Base-by-base conservation (phyloP, 176 grass and related monocot genomes). In the Leersia perrieri region DNA sequence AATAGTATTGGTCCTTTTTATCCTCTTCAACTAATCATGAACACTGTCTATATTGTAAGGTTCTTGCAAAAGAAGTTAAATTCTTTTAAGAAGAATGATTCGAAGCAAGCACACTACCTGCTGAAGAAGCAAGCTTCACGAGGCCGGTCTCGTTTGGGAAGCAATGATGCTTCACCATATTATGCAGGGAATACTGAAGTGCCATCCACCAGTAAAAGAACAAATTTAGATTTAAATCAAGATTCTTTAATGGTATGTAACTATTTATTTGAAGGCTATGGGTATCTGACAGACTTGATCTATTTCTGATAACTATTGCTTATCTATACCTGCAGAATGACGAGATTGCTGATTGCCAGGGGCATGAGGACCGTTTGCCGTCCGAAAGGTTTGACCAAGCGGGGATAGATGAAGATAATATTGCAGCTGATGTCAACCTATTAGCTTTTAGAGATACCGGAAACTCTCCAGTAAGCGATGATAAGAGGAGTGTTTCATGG, bases 401-500 rank as follows among this genome's bases (percentile, higher is more conserved):
- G 14, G 44, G 39, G 10, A 42, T 66, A 34, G 75, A 85, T 11
- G 90, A 88, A 83, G 85, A 90, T 75, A 83, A 42, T 11, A 60
- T 79, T 33, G 36, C 77, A 32, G n/a, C 64, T 0, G 47, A 77
- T 72, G 78, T 64, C 66, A 82, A 85, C 27, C 31, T 82, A 58
- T 75, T 87, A 32, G 77, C 70, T 58, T 89, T 78, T 93, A 89
- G 92, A 72, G 77, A 91, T 83, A 69, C 87, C 35, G 83, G 73
- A 31, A 82, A 88, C 36, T 89, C 82, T 36, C 47, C 70, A 31
- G 40, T 75, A 61, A 91, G 70, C 80, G 78, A 87, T 53, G 76
- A 80, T 79, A 93, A 94, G 88, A 92, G 92, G 85, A 75, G 83
- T 39, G 76, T 83, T 35, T 25, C 90, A 72, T 94, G 90, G 92